Conservation (phyloP, 1,284 basidiomycete species). For the Ustilago shanxiensis region DNA sequence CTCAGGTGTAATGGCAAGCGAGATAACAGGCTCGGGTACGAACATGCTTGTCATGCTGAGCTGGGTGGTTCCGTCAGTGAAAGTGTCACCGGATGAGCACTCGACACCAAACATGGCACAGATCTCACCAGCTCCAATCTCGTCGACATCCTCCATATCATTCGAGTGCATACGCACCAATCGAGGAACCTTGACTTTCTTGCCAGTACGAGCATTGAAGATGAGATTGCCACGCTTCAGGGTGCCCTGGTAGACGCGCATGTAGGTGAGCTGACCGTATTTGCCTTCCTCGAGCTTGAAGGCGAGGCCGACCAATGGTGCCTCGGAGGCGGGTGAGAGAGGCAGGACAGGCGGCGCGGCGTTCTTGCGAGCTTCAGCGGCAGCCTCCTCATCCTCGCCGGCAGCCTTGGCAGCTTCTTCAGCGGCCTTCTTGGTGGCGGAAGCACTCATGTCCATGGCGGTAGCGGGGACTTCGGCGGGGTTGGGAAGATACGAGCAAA, state of each 20-base stretch:
- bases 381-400: constrained; percentile 54
- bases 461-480: constrained; percentile 84
- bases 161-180: constrained; percentile 98
- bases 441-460: constrained; percentile 84
- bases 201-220: constrained; percentile 93
- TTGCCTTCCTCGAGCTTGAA: constrained; percentile 99
- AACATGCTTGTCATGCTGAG: constrained; percentile 87
- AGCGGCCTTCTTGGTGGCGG: constrained; percentile 70
- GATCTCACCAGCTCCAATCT: constrained; percentile 97
- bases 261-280: constrained; percentile 97
- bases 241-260: constrained; percentile 97
- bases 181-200: constrained; percentile 97
- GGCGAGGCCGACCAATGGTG: constrained; percentile 91
- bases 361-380: constrained; percentile 53
- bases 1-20: constrained; percentile 89
- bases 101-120: constrained; percentile 99
- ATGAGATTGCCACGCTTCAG: constrained; percentile 87
- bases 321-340: constrained; percentile 72
- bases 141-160: constrained; percentile 98
- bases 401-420: constrained; percentile 55
- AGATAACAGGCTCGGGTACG: constrained; percentile 98
- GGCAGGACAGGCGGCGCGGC: constrained; percentile 57
- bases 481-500: constrained; percentile 93
- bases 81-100: constrained; percentile 97
- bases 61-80: constrained; percentile 75